phyloP scores from a whole-genome alignment of 1,139 yeast species.

The Kluyveromyces sp. region DNA sequence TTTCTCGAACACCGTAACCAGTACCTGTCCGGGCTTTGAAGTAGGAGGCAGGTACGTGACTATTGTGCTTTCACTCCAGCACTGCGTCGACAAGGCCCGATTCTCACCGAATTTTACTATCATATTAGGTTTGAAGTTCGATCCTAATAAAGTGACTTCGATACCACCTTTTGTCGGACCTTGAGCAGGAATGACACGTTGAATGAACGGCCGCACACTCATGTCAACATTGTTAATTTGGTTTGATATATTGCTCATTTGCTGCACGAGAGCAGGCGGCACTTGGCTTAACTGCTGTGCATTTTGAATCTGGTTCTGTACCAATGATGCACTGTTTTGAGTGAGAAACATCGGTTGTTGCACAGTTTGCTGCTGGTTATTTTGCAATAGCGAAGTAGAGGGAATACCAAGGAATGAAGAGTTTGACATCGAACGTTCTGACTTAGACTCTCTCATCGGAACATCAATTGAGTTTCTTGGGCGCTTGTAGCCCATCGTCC shows the following conservation, averaged over 20 bases:
- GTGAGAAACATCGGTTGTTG: conserved; percentile 7
- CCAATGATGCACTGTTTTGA: conserved; percentile 3
- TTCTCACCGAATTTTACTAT: conserved; percentile 81
- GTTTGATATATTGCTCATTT: conserved; percentile 1
- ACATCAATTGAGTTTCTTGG: conserved; percentile 10
- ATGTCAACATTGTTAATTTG: background rate
- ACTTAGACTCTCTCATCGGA: conserved; percentile 8
- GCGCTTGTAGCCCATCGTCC: conserved; percentile 31
- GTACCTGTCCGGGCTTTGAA: conserved; percentile 78
- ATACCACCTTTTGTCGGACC: conserved; percentile 96
- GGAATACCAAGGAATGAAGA: conserved; percentile 8
- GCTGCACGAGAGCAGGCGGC: conserved; percentile 4
- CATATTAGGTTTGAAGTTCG: conserved; percentile 76
- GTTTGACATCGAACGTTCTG: conserved; percentile 17
- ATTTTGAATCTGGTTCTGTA: conserved; percentile 11
- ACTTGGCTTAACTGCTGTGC: conserved; percentile 5
- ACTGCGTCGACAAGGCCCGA: conserved; percentile 79
- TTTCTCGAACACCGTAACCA: conserved; percentile 64
- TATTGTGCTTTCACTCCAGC: conserved; percentile 92
- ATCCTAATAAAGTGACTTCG: conserved; percentile 84
- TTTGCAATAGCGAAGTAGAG: conserved; percentile 7
- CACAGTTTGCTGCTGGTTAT: conserved; percentile 2
- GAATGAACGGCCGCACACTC: conserved; percentile 38
- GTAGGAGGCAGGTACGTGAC: conserved; percentile 94
- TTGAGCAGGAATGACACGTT: conserved; percentile 85